These are phyloP conservation scores for Kwoniella europaea DNA, from an alignment of 768 basidiomycete genomes.

Conservation along the genomic window DNA sequence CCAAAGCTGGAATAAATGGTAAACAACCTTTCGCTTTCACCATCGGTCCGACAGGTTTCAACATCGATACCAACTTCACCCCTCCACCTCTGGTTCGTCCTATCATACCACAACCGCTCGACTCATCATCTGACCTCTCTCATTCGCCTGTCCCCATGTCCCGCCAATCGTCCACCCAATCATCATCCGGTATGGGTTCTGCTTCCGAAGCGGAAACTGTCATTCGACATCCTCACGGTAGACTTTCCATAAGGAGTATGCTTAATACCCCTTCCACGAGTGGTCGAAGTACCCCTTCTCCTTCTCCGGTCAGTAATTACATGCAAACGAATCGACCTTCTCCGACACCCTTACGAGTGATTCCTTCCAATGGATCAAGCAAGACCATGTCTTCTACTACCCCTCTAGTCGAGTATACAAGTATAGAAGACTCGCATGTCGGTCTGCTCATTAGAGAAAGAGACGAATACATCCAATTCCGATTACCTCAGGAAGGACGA, in stretches of 20 bases:
- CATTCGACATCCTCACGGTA: conserved; percentile 4
- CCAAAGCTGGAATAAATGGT: not conserved
- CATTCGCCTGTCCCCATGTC: conserved; percentile 13
- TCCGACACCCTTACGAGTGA: not conserved
- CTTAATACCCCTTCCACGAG: conserved; percentile 2
- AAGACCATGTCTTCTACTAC: conserved; percentile 2
- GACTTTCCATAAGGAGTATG: too few species aligned
- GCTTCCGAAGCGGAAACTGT: conserved; percentile 25
- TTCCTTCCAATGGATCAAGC: not conserved
- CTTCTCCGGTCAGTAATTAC: not conserved
- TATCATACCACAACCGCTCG: not conserved
- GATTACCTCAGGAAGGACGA: not conserved
- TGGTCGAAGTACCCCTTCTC: not conserved
- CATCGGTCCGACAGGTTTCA: conserved; percentile 30
- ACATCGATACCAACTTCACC: conserved; percentile 12
- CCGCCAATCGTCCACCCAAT: conserved; percentile 9
- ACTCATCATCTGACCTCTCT: conserved; percentile 16
- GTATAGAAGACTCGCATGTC: conserved; percentile 26
- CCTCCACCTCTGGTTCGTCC: not conserved
- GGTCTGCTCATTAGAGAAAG: conserved; percentile 35
- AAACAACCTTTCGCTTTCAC: conserved; percentile 24
- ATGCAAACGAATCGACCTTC: not conserved
- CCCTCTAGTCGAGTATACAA: not conserved
- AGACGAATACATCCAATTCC: conserved; percentile 28
- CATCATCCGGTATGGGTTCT: conserved; percentile 17